Base-by-base conservation (phyloP, 306 rosid species). In the Leucaena leucocephala region DNA sequence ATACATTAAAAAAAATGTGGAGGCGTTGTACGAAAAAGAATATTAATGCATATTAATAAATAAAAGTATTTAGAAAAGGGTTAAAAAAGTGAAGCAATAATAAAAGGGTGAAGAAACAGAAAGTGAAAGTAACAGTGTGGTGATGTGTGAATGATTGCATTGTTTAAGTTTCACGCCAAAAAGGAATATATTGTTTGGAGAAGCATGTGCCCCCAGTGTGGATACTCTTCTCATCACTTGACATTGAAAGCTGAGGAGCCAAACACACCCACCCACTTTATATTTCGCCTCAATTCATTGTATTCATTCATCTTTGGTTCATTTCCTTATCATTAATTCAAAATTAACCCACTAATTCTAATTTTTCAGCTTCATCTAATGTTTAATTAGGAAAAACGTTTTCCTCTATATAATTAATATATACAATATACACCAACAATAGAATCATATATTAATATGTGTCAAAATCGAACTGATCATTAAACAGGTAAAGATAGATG, bases 151-250 rank as follows among this genome's bases (percentile, higher is more conserved):
- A 80, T 86, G 81, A 74, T 55, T 59, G 22, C 84, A 73, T 82
- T 86, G 82, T 86, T 81, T 77, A 64, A 59, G 73, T 74, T 68
- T 58, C 80, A 86, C 85, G 85, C 83, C 5, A 83, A 70, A 80
- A 83, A 54, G 81, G 85, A 74, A 81, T 80, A 86, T 77, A 8
- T 80, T 68, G 82, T 55, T 80, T 80, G 81, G 80, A 76, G 82
- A 86, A 38, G 76, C 85, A 77, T 82, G 86, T 82, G 83, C 74
- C 79, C 74, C 76, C 68, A 67, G 57, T 27, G 36, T 66, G 61
- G 76, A 38, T 68, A 68, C 74, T 72, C 22, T 67, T 11, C 21
- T 48, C 75, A 75, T 80, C 78, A 75, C 71, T 55, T 78, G 76
- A 64, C 59, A 27, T 54, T 54, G 78, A 77, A 84, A 81, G 72